Evolutionary conservation across 495 filamentous ascomycete genomes (phyloP), one percentile per base, ranked within the genome.

Genomic region (Xylaria curta): DNA sequence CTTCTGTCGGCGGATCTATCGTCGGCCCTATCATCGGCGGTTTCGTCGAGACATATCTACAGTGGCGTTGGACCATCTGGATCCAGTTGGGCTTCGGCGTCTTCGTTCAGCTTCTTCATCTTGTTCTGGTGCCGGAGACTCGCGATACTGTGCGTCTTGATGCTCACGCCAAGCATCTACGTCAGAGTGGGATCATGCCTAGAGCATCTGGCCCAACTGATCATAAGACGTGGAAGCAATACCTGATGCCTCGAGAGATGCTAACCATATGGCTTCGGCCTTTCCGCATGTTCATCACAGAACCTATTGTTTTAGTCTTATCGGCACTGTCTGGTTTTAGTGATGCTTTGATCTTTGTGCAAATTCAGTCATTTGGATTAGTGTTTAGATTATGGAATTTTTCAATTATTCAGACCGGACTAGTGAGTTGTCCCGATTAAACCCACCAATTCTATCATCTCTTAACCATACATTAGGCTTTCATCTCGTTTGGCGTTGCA

Each of bases 61-160:
- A 78, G 24, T 95, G 91, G 93, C 82, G 84, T n/a, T 96, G 93
- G 94, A 86, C 84, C 46, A 92, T 94, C 76, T 94, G 91, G 92
- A 87, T 94, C 67, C 91, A 94, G 76, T 85, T 95, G 61, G 90
- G 93, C 49, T 86, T 94, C 44, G 92, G 93, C 26, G 89, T 77
- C 1, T 82, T 84, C 60, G 89, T 91, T 24, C 89, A 94, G 75
- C 8, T 90, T 2, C 74, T 91, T 19, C 91, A 94, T 71, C 85
- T 90, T 54, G 75, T 92, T 66, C 78, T 90, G 7, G 90, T 92
- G 10, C 87, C 88, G 0, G 92, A 94, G 74, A 93, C 91, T 0
- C 86, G 92, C 31, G 82, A 88, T 0, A 89, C 87, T 1, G 87
- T 93, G 53, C 82, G 92, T 49, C 80, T 94, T 71, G 89, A 92